phyloP scores from a whole-genome alignment of 495 filamentous ascomycete genomes.

The Podospora appendiculata region DNA sequence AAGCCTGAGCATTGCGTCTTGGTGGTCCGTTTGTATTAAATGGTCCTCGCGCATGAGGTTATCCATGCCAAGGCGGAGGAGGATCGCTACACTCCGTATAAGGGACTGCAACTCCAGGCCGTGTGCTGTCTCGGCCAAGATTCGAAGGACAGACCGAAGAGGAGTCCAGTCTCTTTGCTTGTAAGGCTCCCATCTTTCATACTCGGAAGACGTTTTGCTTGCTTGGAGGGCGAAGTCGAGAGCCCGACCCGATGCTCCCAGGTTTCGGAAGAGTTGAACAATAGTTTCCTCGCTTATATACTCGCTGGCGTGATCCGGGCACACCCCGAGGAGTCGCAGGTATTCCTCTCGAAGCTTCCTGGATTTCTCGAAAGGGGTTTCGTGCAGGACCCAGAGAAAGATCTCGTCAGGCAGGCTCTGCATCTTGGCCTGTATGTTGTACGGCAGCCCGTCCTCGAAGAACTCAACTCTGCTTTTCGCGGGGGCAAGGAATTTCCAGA shows the following conservation, averaged over 20 bases:
- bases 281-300: slow-evolving; percentile 29
- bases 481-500: slow-evolving; percentile 36
- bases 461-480: slow-evolving; percentile 48
- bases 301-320: slow-evolving; percentile 28
- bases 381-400: slow-evolving; percentile 64
- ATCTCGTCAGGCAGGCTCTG: slow-evolving; percentile 59
- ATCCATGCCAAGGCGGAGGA: slow-evolving; percentile 51
- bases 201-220: too few relatives aligned
- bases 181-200: slow-evolving; percentile 9
- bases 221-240: slow-evolving; percentile 1
- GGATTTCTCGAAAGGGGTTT: slow-evolving; percentile 53
- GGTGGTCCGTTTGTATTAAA: slow-evolving; percentile 17
- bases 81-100: slow-evolving; percentile 19
- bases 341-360: slow-evolving; percentile 61
- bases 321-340: slow-evolving; percentile 34
- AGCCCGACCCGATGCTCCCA: slow-evolving; percentile 32
- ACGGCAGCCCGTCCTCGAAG: slow-evolving; percentile 61
- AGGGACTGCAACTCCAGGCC: slow-evolving; percentile 11
- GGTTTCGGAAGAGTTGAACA: slow-evolving; percentile 27
- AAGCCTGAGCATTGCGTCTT: slow-evolving; percentile 11
- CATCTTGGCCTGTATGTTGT: slow-evolving; percentile 46
- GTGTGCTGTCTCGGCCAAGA: slow-evolving; percentile 21
- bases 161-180: slow-evolving; percentile 24
- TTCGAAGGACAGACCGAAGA: slow-evolving; percentile 25
- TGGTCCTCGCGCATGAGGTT: slow-evolving; percentile 30